A percentile compares a stretch with the other conserved stretches of the same genome.
Evolutionary conservation across 2,329 filamentous ascomycete species (phyloP).

Genomic region (Cladosporium cucumerinum): DNA sequence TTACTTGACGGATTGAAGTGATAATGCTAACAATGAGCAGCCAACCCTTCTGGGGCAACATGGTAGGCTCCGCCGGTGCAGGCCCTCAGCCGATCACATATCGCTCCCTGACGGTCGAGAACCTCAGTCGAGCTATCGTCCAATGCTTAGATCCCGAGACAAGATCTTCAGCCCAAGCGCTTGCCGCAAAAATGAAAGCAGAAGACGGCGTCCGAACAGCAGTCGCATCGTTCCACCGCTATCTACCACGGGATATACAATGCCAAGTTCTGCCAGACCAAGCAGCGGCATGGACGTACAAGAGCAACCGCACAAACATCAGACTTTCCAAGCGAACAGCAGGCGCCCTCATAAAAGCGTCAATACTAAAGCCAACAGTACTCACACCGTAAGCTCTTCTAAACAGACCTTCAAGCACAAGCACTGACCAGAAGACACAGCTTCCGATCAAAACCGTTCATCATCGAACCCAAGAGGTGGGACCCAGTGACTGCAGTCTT

Average conservation of each 20-base stretch:
- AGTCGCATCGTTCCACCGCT: conserved; percentile 62
- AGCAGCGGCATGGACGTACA: conserved; percentile 59
- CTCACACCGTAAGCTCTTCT: conserved; percentile 59
- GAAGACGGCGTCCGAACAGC: conserved; percentile 68
- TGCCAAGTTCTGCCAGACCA: conserved; percentile 66
- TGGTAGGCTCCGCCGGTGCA: conserved; percentile 44
- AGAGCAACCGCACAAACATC: conserved; percentile 54
- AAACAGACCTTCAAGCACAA: conserved; percentile 63
- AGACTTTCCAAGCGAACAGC: conserved; percentile 62
- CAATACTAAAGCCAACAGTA: conserved; percentile 52
- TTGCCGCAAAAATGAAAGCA: conserved; percentile 61
- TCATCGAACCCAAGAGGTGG: conserved; percentile 37
- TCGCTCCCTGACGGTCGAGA: conserved; percentile 54
- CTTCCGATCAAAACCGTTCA: conserved; percentile 23
- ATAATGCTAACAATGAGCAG: conserved; percentile 22
- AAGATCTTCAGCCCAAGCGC: conserved; percentile 52
- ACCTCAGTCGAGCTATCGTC: conserved; percentile 42
- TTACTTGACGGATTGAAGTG: no score
- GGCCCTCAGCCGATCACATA: conserved; percentile 75
- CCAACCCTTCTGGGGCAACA: conserved; percentile 51
- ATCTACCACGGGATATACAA: conserved; percentile 58
- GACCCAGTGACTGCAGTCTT: conserved; percentile 32
- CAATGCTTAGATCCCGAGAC: conserved; percentile 57
- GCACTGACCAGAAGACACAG: conserved; percentile 40
- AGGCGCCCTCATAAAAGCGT: conserved; percentile 55